Base-by-base conservation (phyloP, 2,329 filamentous ascomycete species). In the Fusarium anguioides region DNA sequence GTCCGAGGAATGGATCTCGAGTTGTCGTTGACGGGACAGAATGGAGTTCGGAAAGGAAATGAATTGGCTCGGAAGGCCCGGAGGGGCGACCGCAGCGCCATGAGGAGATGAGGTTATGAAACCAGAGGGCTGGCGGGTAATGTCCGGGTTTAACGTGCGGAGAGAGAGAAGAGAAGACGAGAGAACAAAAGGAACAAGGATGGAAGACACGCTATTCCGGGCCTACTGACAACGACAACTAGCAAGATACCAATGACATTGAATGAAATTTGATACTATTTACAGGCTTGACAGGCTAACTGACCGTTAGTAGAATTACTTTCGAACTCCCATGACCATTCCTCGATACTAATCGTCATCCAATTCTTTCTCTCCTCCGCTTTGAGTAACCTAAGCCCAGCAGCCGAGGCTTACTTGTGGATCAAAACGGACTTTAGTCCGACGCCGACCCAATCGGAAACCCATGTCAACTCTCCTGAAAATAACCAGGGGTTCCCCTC, bases 391-490 rank as follows among this genome's bases (percentile, higher is more conserved):
- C n/a, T n/a, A n/a, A n/a, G n/a, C n/a, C n/a, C n/a, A n/a, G n/a
- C n/a, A n/a, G 15, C 33, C 15, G 46, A 21, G 33, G 10, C 9
- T 17, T n/a, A 8, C 9, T 17, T n/a, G 23, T 27, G 1, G 8
- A 21, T 17, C 14, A 5, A 12, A n/a, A 15, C 12, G 8, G 14
- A 40, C 4, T n/a, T 9, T 36, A 9, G 17, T 17, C 20, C n/a
- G 5, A 20, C 41, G 15, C 46, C 39, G 56, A 26, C 4, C 66
- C 66, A 68, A 66, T 59, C 60, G 65, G 65, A 37, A 11, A 1
- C 47, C 24, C 47, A 21, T 18, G 47, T 44, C 24, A 0, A 11
- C 6, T 15, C 18, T 8, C 17, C 8, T 26, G 24, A 23, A 26
- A 7, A 7, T 31, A 8, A 20, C 15, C 1, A 36, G 11, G n/a